These are phyloP conservation scores for Phytophthora megakarya DNA, from an alignment of 352 stramenopile genomes.

Conservation along the genomic window DNA sequence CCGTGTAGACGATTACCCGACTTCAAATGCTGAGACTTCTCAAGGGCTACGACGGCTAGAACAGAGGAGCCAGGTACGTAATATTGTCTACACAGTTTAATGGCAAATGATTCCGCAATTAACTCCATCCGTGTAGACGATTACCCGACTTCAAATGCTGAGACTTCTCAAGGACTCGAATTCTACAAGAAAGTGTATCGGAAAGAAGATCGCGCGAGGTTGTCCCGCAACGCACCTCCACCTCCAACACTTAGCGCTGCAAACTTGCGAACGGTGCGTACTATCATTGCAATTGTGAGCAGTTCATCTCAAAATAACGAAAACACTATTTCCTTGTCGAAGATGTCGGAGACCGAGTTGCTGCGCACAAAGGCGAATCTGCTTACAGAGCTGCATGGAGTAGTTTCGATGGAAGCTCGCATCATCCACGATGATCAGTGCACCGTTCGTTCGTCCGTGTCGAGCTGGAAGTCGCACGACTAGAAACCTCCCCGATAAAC, in stretches of 20 bases:
- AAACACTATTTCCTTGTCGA: neutral
- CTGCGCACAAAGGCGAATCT: constrained; percentile 57
- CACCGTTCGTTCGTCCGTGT: constrained; percentile 70
- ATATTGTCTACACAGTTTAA: neutral
- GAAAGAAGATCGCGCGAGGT: constrained; percentile 46
- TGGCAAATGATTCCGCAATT: neutral
- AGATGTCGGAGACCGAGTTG: constrained; percentile 63
- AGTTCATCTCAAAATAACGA: neutral
- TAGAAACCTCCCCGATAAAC: constrained; percentile 11
- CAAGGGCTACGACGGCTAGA: constrained; percentile 39
- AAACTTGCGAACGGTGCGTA: constrained; percentile 45
- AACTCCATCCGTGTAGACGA: no score
- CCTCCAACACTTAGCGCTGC: constrained; percentile 26
- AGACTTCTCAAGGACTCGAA: constrained; percentile 50
- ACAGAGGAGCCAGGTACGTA: constrained; percentile 19
- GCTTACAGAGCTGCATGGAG: constrained; percentile 57
- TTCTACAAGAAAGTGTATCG: constrained; percentile 60
- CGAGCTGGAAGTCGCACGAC: constrained; percentile 67
- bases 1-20: constrained; percentile 21
- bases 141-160: constrained; percentile 10
- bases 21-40: constrained; percentile 33
- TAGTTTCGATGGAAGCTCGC: constrained; percentile 56
- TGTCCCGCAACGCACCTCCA: constrained; percentile 25
- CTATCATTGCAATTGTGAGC: neutral
- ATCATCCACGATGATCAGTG: constrained; percentile 69